Evolutionary conservation across 176 grass and related monocot genomes (phyloP).

Genomic region (Pontederia paniculata): DNA sequence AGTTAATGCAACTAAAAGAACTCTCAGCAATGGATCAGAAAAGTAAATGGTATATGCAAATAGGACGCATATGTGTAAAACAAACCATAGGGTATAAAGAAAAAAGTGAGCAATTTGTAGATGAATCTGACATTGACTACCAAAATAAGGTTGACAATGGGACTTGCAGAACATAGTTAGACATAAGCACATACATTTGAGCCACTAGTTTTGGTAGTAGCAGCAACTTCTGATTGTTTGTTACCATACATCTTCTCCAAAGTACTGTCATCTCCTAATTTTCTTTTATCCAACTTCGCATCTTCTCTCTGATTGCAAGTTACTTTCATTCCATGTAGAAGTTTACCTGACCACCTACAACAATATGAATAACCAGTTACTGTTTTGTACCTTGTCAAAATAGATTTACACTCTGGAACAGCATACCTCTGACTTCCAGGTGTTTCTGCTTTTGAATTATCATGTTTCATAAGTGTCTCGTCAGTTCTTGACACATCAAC

Average conservation of each 20-base stretch:
- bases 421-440: slow-evolving; percentile 46
- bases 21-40: too few relatives aligned
- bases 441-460: slow-evolving; percentile 62
- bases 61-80: too few relatives aligned
- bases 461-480: slow-evolving; percentile 18
- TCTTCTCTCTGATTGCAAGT: slow-evolving; percentile 36
- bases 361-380: slow-evolving; percentile 42
- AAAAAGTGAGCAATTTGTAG: too few relatives aligned
- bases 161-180: not conserved
- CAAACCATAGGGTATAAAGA: too few relatives aligned
- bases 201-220: slow-evolving; percentile 31
- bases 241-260: not conserved
- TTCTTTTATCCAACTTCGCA: slow-evolving; percentile 17
- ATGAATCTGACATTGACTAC: too few relatives aligned
- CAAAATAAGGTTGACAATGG: not conserved
- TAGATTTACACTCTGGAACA: slow-evolving; percentile 33
- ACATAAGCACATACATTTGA: slow-evolving; percentile 35
- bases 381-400: slow-evolving; percentile 56
- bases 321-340: slow-evolving; percentile 52
- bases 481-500: slow-evolving; percentile 58
- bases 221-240: slow-evolving; percentile 23
- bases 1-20: too few relatives aligned
- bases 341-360: slow-evolving; percentile 82
- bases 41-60: too few relatives aligned
- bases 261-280: slow-evolving; percentile 1